These are phyloP conservation scores for Daldinia bambusicola DNA, from an alignment of 495 filamentous ascomycete species.

Conservation along the genomic window DNA sequence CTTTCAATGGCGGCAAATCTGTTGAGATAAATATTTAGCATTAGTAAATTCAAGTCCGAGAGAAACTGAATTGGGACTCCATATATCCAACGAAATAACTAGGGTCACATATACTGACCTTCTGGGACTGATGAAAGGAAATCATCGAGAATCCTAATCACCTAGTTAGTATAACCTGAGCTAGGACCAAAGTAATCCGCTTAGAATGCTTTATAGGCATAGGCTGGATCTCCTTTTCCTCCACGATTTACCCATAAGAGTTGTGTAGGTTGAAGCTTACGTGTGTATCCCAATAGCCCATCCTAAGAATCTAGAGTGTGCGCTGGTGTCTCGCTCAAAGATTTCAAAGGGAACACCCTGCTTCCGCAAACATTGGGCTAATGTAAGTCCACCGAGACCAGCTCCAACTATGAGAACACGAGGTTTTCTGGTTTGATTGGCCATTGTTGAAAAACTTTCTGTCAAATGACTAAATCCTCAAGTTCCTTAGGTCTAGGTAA, in stretches of 20 bases:
- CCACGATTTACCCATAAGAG: neutral
- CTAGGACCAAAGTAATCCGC: slow-evolving; percentile 36
- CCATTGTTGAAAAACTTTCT: slow-evolving; percentile 13
- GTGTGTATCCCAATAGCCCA: slow-evolving; percentile 67
- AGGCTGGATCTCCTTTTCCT: neutral
- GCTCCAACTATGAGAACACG: slow-evolving; percentile 48
- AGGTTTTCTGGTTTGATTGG: slow-evolving; percentile 23
- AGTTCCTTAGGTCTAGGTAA: too few relatives aligned
- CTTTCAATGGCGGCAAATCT: slow-evolving; percentile 39
- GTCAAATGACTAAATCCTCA: too few relatives aligned
- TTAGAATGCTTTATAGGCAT: neutral
- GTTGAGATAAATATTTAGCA: neutral
- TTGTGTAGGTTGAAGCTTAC: slow-evolving; percentile 46
- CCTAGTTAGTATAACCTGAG: slow-evolving; percentile 52
- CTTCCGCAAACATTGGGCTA: slow-evolving; percentile 61
- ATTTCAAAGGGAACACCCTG: slow-evolving; percentile 60
- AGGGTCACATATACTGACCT: slow-evolving; percentile 46
- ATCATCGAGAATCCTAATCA: slow-evolving; percentile 33
- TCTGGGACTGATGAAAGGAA: slow-evolving; percentile 52
- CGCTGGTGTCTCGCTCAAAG: slow-evolving; percentile 58
- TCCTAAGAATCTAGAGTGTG: slow-evolving; percentile 56
- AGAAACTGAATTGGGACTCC: neutral
- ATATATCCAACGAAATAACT: neutral
- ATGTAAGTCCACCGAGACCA: slow-evolving; percentile 51
- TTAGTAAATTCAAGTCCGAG: neutral